Evolutionary conservation across 2,329 filamentous ascomycete genomes (phyloP).

Genomic region (Stemphylium beticola): DNA sequence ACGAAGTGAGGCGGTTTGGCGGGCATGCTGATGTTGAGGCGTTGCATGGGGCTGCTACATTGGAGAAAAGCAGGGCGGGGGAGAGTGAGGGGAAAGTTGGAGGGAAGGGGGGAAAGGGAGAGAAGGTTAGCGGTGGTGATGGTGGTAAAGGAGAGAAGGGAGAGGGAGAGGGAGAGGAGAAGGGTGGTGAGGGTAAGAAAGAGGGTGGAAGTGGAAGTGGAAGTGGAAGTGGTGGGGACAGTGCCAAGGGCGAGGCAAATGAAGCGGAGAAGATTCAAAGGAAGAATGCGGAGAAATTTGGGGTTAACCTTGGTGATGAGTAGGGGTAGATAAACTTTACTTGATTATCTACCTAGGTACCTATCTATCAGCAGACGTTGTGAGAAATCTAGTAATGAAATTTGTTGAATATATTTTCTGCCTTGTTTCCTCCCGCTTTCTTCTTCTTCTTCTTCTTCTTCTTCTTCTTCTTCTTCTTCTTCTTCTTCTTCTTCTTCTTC

Average conservation of each 20-base stretch:
- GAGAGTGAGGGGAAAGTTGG: background rate
- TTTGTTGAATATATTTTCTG: too few species aligned
- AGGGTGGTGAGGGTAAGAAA: background rate
- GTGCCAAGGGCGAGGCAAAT: background rate
- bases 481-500: too few species aligned
- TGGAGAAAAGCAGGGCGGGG: background rate
- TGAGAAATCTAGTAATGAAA: too few species aligned
- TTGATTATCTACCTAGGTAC: too few species aligned
- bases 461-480: too few species aligned
- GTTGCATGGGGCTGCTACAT: conserved; percentile 9
- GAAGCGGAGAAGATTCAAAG: conserved; percentile 12
- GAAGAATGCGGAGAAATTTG: conserved; percentile 23
- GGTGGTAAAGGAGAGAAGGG: background rate
- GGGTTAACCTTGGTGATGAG: conserved; percentile 14
- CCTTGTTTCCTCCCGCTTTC: too few species aligned
- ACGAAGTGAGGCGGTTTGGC: background rate
- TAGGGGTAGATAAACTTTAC: too few species aligned
- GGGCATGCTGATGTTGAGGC: conserved; percentile 18
- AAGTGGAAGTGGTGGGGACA: too few species aligned
- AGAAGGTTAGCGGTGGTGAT: too few species aligned
- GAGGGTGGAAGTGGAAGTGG: background rate
- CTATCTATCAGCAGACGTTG: too few species aligned
- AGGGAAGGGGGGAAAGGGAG: background rate
- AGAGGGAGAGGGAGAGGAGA: background rate
- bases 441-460: too few species aligned